Conservation (phyloP, 2,329 filamentous ascomycete genomes). For the Fusarium concolor region DNA sequence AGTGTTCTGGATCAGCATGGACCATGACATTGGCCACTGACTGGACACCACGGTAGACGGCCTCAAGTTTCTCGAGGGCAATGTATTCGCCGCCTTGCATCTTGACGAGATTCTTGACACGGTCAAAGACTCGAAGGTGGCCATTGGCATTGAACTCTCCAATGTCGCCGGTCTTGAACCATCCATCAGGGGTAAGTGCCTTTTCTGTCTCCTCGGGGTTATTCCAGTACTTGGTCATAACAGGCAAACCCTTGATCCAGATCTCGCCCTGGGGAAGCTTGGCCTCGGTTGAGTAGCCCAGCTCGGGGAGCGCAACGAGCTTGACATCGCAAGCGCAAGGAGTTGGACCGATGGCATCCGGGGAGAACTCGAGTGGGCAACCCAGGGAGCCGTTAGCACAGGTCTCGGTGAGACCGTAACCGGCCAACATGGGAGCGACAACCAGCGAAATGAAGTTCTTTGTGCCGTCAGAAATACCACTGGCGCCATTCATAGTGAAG, state of each 20-base stretch:
- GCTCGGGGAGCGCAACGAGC: conserved; percentile 88
- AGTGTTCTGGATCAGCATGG: conserved; percentile 79
- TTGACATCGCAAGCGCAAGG: conserved; percentile 86
- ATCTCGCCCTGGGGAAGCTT: conserved; percentile 91
- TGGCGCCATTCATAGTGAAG: conserved; percentile 94
- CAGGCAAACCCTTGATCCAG: conserved; percentile 81
- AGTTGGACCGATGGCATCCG: conserved; percentile 80
- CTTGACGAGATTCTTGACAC: conserved; percentile 99
- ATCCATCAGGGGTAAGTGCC: conserved; percentile 83
- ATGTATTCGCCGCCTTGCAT: conserved; percentile 96
- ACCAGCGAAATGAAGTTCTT: conserved; percentile 92
- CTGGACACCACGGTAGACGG: conserved; percentile 84
- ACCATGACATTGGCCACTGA: conserved; percentile 89
- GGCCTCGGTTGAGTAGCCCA: conserved; percentile 83
- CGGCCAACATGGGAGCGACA: conserved; percentile 92
- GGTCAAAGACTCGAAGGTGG: conserved; percentile 88
- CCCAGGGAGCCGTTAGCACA: conserved; percentile 84
- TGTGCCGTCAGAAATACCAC: conserved; percentile 88
- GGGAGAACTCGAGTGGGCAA: conserved; percentile 86
- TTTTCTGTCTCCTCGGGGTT: conserved; percentile 87
- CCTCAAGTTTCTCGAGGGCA: conserved; percentile 94
- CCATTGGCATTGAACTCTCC: conserved; percentile 86
- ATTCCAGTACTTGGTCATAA: conserved; percentile 83
- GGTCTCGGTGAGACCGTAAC: conserved; percentile 96
- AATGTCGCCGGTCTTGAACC: conserved; percentile 98